Evolutionary conservation across 129 eudicot genomes (phyloP).

Genomic region (Glebionis coronaria): DNA sequence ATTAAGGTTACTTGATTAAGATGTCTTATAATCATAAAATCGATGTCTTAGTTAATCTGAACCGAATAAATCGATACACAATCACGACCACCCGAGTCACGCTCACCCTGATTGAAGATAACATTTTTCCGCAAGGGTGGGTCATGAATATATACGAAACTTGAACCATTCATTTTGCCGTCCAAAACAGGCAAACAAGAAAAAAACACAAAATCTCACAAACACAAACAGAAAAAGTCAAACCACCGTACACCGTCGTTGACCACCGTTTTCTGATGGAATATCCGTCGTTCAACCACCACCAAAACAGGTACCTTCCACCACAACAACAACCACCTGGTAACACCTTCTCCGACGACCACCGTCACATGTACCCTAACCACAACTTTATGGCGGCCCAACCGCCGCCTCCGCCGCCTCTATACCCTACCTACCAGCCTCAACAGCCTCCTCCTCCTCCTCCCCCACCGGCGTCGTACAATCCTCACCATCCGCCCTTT

Average conservation of each 20-base stretch:
- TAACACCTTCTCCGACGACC: constrained; percentile 30
- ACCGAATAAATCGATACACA: too few relatives aligned
- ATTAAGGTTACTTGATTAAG: too few relatives aligned
- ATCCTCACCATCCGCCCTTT: constrained; percentile 34
- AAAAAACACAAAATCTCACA: constrained; percentile 16
- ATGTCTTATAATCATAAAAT: too few relatives aligned
- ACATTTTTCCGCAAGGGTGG: too few relatives aligned
- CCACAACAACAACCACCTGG: constrained; percentile 36
- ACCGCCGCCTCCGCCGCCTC: constrained; percentile 36
- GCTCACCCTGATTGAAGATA: too few relatives aligned
- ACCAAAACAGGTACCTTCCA: constrained; percentile 28
- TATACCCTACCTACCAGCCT: constrained; percentile 33
- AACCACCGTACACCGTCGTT: constrained; percentile 18
- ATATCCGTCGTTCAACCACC: constrained; percentile 46
- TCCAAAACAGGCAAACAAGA: not conserved
- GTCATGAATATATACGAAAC: too few relatives aligned
- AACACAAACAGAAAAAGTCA: not conserved
- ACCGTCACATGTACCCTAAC: constrained; percentile 26
- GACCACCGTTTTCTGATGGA: constrained; percentile 35
- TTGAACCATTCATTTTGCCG: constrained; percentile 5
- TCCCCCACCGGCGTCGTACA: constrained; percentile 34
- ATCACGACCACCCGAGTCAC: too few relatives aligned
- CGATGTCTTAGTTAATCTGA: too few relatives aligned
- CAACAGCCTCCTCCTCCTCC: constrained; percentile 28
- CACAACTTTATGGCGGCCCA: constrained; percentile 34